Base-by-base conservation (phyloP, 805 yeast species). In the Saccharomycopsis javanensis region DNA sequence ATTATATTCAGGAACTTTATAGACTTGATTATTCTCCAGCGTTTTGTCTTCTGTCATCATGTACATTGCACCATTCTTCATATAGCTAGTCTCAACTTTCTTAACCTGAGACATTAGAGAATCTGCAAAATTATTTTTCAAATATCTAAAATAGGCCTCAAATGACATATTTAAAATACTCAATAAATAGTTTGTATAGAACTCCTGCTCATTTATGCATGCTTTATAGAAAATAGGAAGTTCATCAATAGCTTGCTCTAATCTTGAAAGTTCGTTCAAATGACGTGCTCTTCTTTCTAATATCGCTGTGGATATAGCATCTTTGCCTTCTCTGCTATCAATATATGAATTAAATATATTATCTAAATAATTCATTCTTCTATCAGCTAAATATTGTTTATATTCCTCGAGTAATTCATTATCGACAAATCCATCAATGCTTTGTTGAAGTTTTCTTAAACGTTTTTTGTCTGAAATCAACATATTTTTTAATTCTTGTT, bases 301-400 rank as follows among this genome's bases (percentile, higher is more conserved):
- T 60, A 56, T 35, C 53, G 51, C 48, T 8, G 48, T 7, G 25
- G 48, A 18, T 10, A 37, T 28, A 10, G 55, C 60, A 59, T 53
- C 62, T 16, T 59, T 56, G 28, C 63, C 63, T 23, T 66, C 66
- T 23, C 57, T 55, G 20, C 64, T 55, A 46, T 67, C 42, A 11
- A 68, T 69, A 1, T 65, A 60, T 45, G 64, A 60, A 25, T 64
- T 62, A 48, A 71, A 57, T 1, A 66, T 60, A 16, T 64, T 57
- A 10, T 59, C 58, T 71, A 73, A 70, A 54, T 66, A 66, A 30
- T 59, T 55, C 11, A 57, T 62, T 3, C 67, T 64, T 27, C 63
- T 56, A 4, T 37, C 20, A n/a, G 62, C 55, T 27, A 64, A 59
- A 37, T 65, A 38, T 8, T 62, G 28, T n/a, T 45, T 46, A 60